These are phyloP conservation scores for Diaporthe sp. DNA, from an alignment of 2,329 filamentous ascomycete species.

Conservation along the genomic window DNA sequence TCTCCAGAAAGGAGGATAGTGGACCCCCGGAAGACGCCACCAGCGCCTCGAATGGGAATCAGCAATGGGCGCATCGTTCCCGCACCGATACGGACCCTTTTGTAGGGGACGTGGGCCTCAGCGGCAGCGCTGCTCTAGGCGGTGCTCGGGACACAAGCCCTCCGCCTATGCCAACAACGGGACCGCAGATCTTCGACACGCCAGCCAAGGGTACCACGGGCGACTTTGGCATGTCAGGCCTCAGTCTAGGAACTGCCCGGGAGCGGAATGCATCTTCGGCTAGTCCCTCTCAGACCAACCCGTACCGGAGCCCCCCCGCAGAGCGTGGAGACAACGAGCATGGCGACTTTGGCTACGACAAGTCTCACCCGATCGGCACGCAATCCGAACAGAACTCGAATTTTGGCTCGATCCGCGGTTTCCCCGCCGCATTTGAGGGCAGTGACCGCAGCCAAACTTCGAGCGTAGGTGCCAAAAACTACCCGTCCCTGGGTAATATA, in stretches of 20 bases:
- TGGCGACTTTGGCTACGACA: conserved; percentile 67
- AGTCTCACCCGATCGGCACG: conserved; percentile 60
- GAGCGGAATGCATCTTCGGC: conserved; percentile 77
- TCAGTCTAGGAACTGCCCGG: conserved; percentile 70
- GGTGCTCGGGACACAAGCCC: conserved; percentile 79
- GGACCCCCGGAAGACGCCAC: conserved; percentile 75
- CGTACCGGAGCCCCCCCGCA: conserved; percentile 90
- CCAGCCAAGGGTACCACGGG: conserved; percentile 67
- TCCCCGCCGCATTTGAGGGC: conserved; percentile 70
- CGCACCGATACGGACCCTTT: conserved; percentile 84
- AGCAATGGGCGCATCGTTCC: conserved; percentile 71
- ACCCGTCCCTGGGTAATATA: conserved; percentile 73
- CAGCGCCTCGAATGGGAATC: conserved; percentile 54
- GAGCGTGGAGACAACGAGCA: conserved; percentile 70
- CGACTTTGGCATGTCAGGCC: conserved; percentile 75
- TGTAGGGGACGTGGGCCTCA: conserved; percentile 73
- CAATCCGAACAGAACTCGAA: conserved; percentile 58
- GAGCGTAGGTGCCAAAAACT: conserved; percentile 85
- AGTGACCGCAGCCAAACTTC: conserved; percentile 95
- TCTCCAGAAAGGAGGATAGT: conserved; percentile 66
- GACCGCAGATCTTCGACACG: conserved; percentile 62
- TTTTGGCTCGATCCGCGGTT: conserved; percentile 71
- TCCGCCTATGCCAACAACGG: conserved; percentile 50
- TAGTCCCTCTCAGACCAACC: conserved; percentile 96
- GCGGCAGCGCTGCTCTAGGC: conserved; percentile 80